These are phyloP conservation scores for Chlamydomonas applanata DNA, from an alignment of 139 green algal genomes.

Conservation along the genomic window DNA sequence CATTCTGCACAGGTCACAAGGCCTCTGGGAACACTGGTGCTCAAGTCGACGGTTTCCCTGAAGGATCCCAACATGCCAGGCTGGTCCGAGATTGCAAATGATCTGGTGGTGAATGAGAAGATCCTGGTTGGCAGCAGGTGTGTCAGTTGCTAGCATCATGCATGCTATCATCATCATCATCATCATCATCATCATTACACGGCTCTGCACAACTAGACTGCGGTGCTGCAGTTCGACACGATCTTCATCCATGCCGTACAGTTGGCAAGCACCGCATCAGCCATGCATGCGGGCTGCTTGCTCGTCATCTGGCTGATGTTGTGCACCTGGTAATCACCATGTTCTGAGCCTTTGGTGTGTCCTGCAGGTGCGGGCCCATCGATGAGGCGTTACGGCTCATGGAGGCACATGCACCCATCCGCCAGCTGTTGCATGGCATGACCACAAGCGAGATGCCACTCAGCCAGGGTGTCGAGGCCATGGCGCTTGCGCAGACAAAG, in stretches of 20 bases:
- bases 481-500: constrained; percentile 42
- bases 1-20: constrained; percentile 6
- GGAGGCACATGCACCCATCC: constrained; percentile 23
- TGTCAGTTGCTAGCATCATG: not conserved
- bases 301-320: no score
- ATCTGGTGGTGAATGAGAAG: constrained; percentile 76
- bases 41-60: constrained; percentile 68
- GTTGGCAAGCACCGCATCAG: no score
- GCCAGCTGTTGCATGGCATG: constrained; percentile 50
- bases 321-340: no score
- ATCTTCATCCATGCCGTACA: no score
- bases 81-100: constrained; percentile 63
- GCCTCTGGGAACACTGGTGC: constrained; percentile 60
- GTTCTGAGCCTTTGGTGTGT: no score
- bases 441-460: constrained; percentile 41
- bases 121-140: constrained; percentile 42
- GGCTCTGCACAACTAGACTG: not conserved
- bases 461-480: constrained; percentile 40
- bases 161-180: not conserved
- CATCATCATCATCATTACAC: constrained; percentile 12
- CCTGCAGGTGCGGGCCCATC: constrained; percentile 64
- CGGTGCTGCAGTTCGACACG: no score
- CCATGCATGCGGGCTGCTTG: no score
- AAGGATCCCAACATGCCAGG: constrained; percentile 21
- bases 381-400: constrained; percentile 49